Evolutionary conservation across 345 rosid genomes (phyloP).

Genomic region (Eutrema yunnanense): DNA sequence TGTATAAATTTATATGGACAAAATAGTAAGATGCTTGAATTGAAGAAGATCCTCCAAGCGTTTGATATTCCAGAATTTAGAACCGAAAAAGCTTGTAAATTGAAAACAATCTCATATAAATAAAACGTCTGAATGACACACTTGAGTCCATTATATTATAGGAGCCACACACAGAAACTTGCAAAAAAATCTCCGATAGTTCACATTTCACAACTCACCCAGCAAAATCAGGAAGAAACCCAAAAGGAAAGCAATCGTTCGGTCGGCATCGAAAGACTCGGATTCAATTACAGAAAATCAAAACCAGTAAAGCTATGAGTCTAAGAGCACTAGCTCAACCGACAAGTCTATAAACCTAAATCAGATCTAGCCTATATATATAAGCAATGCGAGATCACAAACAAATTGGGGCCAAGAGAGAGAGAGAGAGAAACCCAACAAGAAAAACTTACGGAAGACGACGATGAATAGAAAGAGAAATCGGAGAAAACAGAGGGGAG

Average conservation of each 20-base stretch:
- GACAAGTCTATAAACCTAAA: not conserved
- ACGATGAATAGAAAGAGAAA: too few relatives aligned
- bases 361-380: slow-evolving; percentile 19
- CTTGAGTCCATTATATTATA: too few relatives aligned
- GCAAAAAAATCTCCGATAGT: not conserved
- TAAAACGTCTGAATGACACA: not conserved
- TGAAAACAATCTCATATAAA: not conserved
- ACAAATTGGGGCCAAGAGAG: not conserved
- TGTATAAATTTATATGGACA: not conserved
- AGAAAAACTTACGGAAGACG: slow-evolving; percentile 4
- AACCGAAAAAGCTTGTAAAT: not conserved
- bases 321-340: not conserved
- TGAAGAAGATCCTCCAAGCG: not conserved
- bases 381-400: not conserved
- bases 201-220: not conserved
- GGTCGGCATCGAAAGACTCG: not conserved
- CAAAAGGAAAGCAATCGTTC: slow-evolving; percentile 8
- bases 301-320: slow-evolving; percentile 4
- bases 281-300: not conserved
- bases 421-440: not conserved
- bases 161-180: not conserved
- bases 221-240: not conserved
- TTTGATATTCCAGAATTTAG: not conserved
- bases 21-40: not conserved
- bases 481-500: not conserved